Base-by-base conservation (phyloP, 108 stramenopile species). In the Fistulifera pelliculosa region DNA sequence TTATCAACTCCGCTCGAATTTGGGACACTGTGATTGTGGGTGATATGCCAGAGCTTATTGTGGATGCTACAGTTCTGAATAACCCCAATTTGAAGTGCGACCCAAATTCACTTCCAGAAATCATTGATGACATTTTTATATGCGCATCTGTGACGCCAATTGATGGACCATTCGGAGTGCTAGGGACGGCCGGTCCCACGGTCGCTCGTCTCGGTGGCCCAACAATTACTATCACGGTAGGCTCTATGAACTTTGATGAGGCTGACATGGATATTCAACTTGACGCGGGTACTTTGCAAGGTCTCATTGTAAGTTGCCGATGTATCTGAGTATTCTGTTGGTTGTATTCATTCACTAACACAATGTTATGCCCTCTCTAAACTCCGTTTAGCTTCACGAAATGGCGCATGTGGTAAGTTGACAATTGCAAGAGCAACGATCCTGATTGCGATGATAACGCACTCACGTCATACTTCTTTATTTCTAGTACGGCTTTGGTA, bases 271-370 rank as follows among this genome's bases (percentile, higher is more conserved):
- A 22, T 7, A 5, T 16, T 4, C 25, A 25, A 25, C 21, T 27
- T 23, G 25, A 23, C 3, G 16, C 21, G 5, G 51, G 51, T 8
- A 23, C 22, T 40, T 56, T 28, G 13, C 7, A 43, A 22, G 39
- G 18, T 41, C 38, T 56, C 5, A 56, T 56, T 26, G n/a, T 56
- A n/a, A 31, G 40, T 39, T 35, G 55, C 3, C 31, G 8, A 35
- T n/a, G 8, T 35, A 8, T 35, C 8, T 35, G 3, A 8, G 3
- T 8, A 35, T 35, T 6, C 31, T 6, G 8, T 35, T 3, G 31
- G 8, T 35, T 35, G 3, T 8, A 6, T 3, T 8, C 31, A 8
- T n/a, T n/a, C 31, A 35, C 31, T 35, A 35, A 35, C 31, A 35
- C 31, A 35, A 35, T 35, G 31, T n/a, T n/a, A 35, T 35, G 3